Percentiles rank a stretch among this genome's conserved stretches.
Evolutionary conservation across 257 asterid species (phyloP).

Genomic region (Jaltomata sinuosa): DNA sequence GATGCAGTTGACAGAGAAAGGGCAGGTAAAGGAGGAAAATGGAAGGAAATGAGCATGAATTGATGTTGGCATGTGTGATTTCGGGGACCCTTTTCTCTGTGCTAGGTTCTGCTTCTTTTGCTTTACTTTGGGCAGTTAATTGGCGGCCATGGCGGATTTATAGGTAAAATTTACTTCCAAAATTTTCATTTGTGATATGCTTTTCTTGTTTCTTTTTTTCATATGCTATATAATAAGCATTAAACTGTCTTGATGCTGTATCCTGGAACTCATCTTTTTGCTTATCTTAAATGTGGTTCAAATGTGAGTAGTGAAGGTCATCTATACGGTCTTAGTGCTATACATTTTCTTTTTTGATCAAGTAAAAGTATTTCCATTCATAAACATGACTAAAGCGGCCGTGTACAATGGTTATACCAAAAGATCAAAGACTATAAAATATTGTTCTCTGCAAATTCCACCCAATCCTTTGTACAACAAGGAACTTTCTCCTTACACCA

Average conservation of each 20-base stretch:
- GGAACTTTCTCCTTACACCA: background rate
- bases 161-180: constrained; percentile 30
- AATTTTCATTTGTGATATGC: background rate
- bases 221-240: background rate
- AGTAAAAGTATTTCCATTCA: background rate
- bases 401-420: background rate
- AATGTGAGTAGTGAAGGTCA: background rate
- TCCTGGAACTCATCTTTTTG: background rate
- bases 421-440: background rate
- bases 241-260: background rate
- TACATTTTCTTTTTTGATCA: background rate
- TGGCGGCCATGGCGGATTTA: constrained; percentile 99
- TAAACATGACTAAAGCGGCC: background rate
- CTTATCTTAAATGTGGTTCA: background rate
- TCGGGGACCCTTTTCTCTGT: constrained; percentile 78
- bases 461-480: background rate
- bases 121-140: constrained; percentile 91
- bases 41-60: constrained; percentile 56
- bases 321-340: background rate
- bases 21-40: constrained; percentile 28
- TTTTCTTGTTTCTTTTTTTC: background rate
- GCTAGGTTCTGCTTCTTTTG: constrained; percentile 76
- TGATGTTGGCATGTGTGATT: constrained; percentile 80
- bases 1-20: constrained; percentile 26
- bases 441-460: background rate